Base-by-base conservation (phyloP, 805 yeast species). In the Monosporozyma yasuniensis region DNA sequence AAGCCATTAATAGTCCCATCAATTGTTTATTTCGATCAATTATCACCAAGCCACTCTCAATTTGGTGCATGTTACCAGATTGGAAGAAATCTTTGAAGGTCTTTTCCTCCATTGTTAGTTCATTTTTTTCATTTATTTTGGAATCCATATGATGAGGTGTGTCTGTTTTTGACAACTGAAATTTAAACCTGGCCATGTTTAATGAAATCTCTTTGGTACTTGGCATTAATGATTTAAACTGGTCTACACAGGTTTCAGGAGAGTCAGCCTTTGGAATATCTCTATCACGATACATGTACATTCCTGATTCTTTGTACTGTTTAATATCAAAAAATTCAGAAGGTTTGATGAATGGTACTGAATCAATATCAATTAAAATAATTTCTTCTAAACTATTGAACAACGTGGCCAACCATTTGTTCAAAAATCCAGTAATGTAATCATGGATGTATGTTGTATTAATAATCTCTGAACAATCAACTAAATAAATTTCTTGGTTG, bases 351-450 rank as follows among this genome's bases (percentile, higher is more conserved):
- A 77, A 63, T 1, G 78, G 69, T 0, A 78, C 75, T 1, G 74
- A 66, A 52, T 76, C 81, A 3, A 81, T 81, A 56, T 80, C 84
- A 14, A 80, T 49, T 25, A 79, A 64, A 10, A 80, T 63, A 41
- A 71, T 68, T 55, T 77, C 80, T 38, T 72, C 72, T 55, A 78
- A 78, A 10, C 79, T 72, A 47, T 75, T 80, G 63, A 82, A 81
- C 32, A 79, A 52, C 22, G 76, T 70, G 1, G 86, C 84, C 27
- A 80, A 57, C 63, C 83, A 72, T 60, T 81, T 83, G 53, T 71
- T 72, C 14, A 66, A 59, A 49, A 61, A 70, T 22, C 51, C 50
- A 4, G 22, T 42, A 23, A 62, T 52, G n/a, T 49, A 28, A 16
- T 42, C 27, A 16, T 51, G 50, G 7, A 55, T 39, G 47, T 57